Conservation (phyloP, 2,329 filamentous ascomycete genomes). For the Penicillium sp. region DNA sequence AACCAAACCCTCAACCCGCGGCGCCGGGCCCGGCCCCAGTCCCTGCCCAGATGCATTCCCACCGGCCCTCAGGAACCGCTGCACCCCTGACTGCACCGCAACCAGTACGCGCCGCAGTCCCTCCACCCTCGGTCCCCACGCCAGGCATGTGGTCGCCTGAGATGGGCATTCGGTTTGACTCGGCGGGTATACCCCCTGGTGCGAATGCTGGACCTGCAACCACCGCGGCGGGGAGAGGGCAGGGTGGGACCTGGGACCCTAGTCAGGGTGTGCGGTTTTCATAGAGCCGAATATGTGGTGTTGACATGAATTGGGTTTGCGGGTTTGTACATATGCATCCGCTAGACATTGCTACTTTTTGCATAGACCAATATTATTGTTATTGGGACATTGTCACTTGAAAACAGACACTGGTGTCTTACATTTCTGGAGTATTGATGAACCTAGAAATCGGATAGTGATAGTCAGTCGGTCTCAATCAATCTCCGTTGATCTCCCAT, state of each 20-base stretch:
- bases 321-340: slow-evolving; percentile 5
- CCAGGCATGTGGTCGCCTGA: slow-evolving; percentile 75
- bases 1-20: slow-evolving; percentile 23
- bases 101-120: slow-evolving; percentile 46
- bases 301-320: background rate
- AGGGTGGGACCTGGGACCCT: slow-evolving; percentile 61
- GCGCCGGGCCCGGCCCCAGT: slow-evolving; percentile 44
- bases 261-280: slow-evolving; percentile 61
- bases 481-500: background rate
- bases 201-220: slow-evolving; percentile 33
- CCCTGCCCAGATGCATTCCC: slow-evolving; percentile 38
- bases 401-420: background rate
- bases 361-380: background rate
- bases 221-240: slow-evolving; percentile 20
- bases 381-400: background rate
- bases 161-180: slow-evolving; percentile 77
- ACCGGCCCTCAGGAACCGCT: slow-evolving; percentile 37
- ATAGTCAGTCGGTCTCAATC: background rate
- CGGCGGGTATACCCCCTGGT: slow-evolving; percentile 41
- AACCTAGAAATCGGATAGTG: background rate
- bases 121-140: slow-evolving; percentile 58
- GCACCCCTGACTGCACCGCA: slow-evolving; percentile 52
- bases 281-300: slow-evolving; percentile 18
- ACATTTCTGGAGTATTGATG: background rate
- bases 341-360: slow-evolving; percentile 2